A percentile compares a stretch with the other conserved stretches of the same genome.
Evolutionary conservation across 1,284 basidiomycete species (phyloP).

Genomic region (Ceratobasidium sp.): DNA sequence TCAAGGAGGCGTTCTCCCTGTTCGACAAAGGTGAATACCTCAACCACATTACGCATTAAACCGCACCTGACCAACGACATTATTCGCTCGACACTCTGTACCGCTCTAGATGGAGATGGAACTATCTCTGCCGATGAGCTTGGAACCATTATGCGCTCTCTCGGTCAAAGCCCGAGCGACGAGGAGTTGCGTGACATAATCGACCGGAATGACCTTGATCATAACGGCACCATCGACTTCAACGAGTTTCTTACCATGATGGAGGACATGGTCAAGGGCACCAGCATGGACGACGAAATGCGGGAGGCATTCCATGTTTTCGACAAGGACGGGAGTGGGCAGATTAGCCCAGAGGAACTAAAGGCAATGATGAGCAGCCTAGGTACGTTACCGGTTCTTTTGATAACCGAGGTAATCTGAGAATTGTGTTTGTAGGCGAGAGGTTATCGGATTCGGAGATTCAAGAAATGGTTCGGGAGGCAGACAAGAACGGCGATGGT

Average conservation of each 20-base stretch:
- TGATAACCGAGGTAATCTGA: background rate
- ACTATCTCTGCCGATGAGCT: constrained; percentile 58
- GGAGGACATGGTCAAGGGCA: constrained; percentile 71
- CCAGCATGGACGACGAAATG: constrained; percentile 70
- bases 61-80: background rate
- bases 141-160: constrained; percentile 69
- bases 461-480: constrained; percentile 61
- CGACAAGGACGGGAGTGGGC: constrained; percentile 70
- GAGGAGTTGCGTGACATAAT: constrained; percentile 67
- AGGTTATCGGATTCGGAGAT: constrained; percentile 60
- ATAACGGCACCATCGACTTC: constrained; percentile 71
- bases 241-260: constrained; percentile 69
- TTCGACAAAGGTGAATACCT: constrained; percentile 42
- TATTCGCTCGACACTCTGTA: background rate
- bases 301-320: constrained; percentile 72
- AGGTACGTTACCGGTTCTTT: constrained; percentile 51
- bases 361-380: constrained; percentile 62
- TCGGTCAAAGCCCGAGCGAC: constrained; percentile 70
- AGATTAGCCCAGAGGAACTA: constrained; percentile 67
- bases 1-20: constrained; percentile 43
- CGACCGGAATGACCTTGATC: constrained; percentile 62
- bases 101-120: constrained; percentile 37
- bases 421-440: constrained; percentile 48
- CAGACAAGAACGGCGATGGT: constrained; percentile 60
- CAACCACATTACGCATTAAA: background rate